A percentile compares a stretch with the other conserved stretches of the same genome.
Conservation (phyloP, 495 filamentous ascomycete genomes). For the Symbiotaphrina buchneri region DNA sequence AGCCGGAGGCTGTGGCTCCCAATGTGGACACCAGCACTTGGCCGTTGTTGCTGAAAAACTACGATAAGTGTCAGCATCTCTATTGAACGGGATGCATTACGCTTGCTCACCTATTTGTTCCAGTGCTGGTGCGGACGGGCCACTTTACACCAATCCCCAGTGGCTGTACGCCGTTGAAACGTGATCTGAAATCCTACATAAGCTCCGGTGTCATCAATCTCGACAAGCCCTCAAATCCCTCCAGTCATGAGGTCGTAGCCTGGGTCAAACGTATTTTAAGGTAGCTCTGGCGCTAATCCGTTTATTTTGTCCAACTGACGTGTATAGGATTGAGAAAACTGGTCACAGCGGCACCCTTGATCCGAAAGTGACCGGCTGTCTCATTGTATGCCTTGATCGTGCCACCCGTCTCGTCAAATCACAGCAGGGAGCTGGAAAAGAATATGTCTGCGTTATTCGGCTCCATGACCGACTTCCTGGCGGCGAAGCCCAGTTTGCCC, state of each 20-base stretch:
- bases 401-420: constrained; percentile 94
- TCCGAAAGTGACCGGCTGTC: constrained; percentile 80
- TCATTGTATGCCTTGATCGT: constrained; percentile 90
- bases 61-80: constrained; percentile 41
- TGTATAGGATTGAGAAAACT: constrained; percentile 73
- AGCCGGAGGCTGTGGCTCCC: constrained; percentile 55
- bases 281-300: constrained; percentile 17
- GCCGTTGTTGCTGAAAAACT: constrained; percentile 86
- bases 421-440: constrained; percentile 92
- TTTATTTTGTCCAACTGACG: neutral
- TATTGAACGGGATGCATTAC: constrained; percentile 1
- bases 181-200: constrained; percentile 88
- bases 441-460: constrained; percentile 68
- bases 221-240: constrained; percentile 95
- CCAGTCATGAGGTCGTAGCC: constrained; percentile 92
- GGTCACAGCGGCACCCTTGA: constrained; percentile 95
- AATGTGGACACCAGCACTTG: constrained; percentile 55
- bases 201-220: constrained; percentile 94
- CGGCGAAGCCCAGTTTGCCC: constrained; percentile 68
- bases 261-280: constrained; percentile 95
- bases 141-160: constrained; percentile 88
- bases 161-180: constrained; percentile 65
- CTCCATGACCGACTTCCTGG: constrained; percentile 83
- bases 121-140: constrained; percentile 68
- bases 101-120: constrained; percentile 4